Percentiles rank a stretch among this genome's conserved stretches.
phyloP scores from a whole-genome alignment of 352 stramenopile genomes.

The Globisporangium yorkense region DNA sequence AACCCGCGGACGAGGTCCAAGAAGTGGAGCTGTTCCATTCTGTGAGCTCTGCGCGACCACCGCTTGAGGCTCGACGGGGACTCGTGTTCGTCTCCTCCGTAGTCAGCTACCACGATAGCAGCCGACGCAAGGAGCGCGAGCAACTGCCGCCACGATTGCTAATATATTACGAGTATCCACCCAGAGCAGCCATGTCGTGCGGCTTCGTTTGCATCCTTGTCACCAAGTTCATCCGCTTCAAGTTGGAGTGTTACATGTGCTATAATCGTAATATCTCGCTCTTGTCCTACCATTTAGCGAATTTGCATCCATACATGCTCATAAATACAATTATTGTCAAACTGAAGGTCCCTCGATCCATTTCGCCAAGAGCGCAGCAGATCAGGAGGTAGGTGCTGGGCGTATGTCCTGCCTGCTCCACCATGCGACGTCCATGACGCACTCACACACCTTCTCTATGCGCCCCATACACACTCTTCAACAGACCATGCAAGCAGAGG shows the following conservation, averaged over 20 bases:
- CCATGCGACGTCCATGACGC: neutral
- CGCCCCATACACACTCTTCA: neutral
- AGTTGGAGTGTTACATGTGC: neutral
- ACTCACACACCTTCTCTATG: neutral
- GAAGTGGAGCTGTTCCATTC: conserved; percentile 59
- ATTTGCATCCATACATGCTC: too few species aligned
- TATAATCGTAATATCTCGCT: neutral
- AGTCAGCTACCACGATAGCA: too few species aligned
- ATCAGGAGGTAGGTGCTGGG: neutral
- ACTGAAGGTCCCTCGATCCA: too few species aligned
- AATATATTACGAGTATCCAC: neutral
- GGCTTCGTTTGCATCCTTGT: too few species aligned
- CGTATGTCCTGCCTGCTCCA: too few species aligned
- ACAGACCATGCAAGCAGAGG: conserved; percentile 28
- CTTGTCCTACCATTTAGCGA: too few species aligned
- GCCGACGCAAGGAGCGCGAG: neutral
- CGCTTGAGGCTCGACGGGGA: too few species aligned
- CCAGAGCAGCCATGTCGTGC: too few species aligned
- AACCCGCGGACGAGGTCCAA: conserved; percentile 45
- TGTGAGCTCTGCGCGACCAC: conserved; percentile 22
- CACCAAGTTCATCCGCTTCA: too few species aligned
- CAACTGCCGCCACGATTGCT: neutral
- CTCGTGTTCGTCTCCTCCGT: too few species aligned
- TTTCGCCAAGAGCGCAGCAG: too few species aligned
- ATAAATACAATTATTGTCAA: too few species aligned